Conservation (phyloP, 2,329 filamentous ascomycete genomes). For the Colletotrichum tamarilloi region DNA sequence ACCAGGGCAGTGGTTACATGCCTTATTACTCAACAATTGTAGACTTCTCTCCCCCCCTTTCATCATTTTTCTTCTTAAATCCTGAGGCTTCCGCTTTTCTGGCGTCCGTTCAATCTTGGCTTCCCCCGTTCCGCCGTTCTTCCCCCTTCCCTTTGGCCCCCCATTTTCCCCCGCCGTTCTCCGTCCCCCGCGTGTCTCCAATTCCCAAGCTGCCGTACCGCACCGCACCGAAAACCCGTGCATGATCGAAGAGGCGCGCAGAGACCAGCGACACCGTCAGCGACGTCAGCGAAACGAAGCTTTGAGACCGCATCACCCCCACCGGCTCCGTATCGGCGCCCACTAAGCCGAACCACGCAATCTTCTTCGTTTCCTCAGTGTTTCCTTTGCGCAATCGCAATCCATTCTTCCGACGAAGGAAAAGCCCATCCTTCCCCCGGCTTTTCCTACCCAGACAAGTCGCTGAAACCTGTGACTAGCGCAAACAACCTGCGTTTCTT, state of each 20-base stretch:
- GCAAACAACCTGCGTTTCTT: slow-evolving; percentile 11
- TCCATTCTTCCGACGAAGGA: not conserved
- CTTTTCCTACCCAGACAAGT: not conserved
- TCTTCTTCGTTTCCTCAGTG: not conserved
- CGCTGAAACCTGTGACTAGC: slow-evolving; percentile 5
- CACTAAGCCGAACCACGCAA: slow-evolving; percentile 4
- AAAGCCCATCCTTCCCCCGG: not conserved
- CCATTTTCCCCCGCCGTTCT: not conserved
- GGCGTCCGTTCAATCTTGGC: slow-evolving; percentile 7
- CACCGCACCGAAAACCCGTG: slow-evolving; percentile 1
- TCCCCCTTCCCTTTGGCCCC: not conserved
- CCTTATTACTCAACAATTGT: not conserved
- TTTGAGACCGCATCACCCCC: slow-evolving; percentile 12
- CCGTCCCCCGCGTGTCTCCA: not conserved
- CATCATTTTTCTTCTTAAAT: slow-evolving; percentile 12
- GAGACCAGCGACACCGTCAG: not conserved
- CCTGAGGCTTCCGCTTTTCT: slow-evolving; percentile 13
- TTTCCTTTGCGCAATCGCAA: not conserved
- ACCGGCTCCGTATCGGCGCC: slow-evolving; percentile 33
- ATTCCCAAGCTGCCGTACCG: not conserved
- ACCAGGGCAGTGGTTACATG: not conserved
- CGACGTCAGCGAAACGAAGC: slow-evolving; percentile 29
- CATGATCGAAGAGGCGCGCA: not conserved
- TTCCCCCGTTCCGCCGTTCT: slow-evolving; percentile 6
- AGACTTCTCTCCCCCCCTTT: not conserved